These are phyloP conservation scores for Trichoderma simmonsii DNA, from an alignment of 2,329 filamentous ascomycete genomes.

Conservation along the genomic window DNA sequence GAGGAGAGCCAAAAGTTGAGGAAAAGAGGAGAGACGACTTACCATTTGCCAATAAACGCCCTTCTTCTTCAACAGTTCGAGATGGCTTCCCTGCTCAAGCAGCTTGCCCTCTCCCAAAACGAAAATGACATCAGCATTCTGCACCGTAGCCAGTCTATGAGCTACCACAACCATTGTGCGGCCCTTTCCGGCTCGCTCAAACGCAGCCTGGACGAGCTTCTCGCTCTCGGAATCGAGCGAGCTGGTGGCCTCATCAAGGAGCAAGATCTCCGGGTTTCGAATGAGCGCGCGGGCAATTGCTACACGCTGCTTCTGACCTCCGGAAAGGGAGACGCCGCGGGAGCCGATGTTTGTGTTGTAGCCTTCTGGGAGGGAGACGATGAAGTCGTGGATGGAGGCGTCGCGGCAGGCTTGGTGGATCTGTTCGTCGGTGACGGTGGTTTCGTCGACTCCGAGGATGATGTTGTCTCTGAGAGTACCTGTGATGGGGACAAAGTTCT, in stretches of 20 bases:
- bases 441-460: constrained; percentile 58
- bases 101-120: constrained; percentile 65
- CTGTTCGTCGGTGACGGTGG: constrained; percentile 48
- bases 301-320: constrained; percentile 70
- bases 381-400: constrained; percentile 70
- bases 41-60: constrained; percentile 60
- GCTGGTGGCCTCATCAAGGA: constrained; percentile 72
- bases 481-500: constrained; percentile 12
- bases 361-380: constrained; percentile 62
- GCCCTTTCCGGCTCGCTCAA: constrained; percentile 60
- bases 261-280: constrained; percentile 60
- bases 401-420: constrained; percentile 54
- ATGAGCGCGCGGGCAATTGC: constrained; percentile 68
- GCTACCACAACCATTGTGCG: constrained; percentile 73
- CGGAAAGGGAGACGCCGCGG: constrained; percentile 62
- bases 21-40: constrained; percentile 26
- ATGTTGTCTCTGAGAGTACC: constrained; percentile 68
- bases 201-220: constrained; percentile 62
- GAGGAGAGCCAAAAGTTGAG: background rate
- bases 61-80: constrained; percentile 48
- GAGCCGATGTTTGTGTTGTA: constrained; percentile 67
- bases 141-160: constrained; percentile 72
- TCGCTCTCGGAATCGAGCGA: constrained; percentile 64
- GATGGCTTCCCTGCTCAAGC: constrained; percentile 52
- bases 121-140: constrained; percentile 76